A percentile compares a stretch with the other conserved stretches of the same genome.
Conservation (phyloP, 1,139 yeast species). For the Taphrina flavorubra region DNA sequence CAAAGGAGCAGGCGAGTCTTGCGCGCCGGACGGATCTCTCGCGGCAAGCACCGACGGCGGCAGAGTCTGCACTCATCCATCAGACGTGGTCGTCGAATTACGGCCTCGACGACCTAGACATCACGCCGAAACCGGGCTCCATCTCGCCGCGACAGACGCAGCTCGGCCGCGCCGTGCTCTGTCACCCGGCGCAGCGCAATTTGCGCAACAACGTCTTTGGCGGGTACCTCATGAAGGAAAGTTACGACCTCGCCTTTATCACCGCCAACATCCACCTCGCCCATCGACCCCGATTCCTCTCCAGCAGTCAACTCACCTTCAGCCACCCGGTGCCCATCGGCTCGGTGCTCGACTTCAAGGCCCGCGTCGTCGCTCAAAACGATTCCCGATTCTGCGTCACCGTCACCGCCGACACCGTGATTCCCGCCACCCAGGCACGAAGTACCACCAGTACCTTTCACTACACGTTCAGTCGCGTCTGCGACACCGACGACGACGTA, state of each 20-base stretch:
- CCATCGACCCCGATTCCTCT: slow-evolving; percentile 37
- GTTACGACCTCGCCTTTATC: slow-evolving; percentile 36
- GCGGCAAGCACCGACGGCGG: slow-evolving; percentile 35
- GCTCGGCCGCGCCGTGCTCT: slow-evolving; percentile 29
- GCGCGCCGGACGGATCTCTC: slow-evolving; percentile 29
- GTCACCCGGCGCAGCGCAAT: slow-evolving; percentile 39
- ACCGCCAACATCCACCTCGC: slow-evolving; percentile 36
- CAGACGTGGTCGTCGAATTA: slow-evolving; percentile 32
- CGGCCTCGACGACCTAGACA: slow-evolving; percentile 31
- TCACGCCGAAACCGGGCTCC: slow-evolving; percentile 21
- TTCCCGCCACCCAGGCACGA: slow-evolving; percentile 17
- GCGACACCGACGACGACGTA: neutral
- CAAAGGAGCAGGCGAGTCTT: slow-evolving; percentile 24
- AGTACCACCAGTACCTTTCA: slow-evolving; percentile 37
- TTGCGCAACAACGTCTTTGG: slow-evolving; percentile 37
- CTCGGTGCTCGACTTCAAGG: slow-evolving; percentile 33
- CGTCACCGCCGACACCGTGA: slow-evolving; percentile 37
- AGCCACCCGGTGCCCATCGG: slow-evolving; percentile 41
- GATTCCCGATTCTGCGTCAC: slow-evolving; percentile 31
- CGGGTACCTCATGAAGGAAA: slow-evolving; percentile 35
- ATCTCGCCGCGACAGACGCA: slow-evolving; percentile 36
- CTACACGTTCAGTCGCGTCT: slow-evolving; percentile 29
- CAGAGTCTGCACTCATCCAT: slow-evolving; percentile 30
- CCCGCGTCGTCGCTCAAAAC: slow-evolving; percentile 33
- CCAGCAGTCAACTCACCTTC: slow-evolving; percentile 34